Evolutionary conservation across 176 grass and related monocot genomes (phyloP).

Genomic region (sorghum (Sorghum bicolor)): Sorghum_bicolor_NCBIv3 NC_012870.2:15045001-15045500

Average conservation of each 20-base stretch:
- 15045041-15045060: conserved; percentile 82
- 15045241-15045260: conserved; percentile 26
- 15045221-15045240: conserved; percentile 7
- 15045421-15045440: conserved; percentile 83
- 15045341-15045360: conserved; percentile 97
- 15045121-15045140: conserved; percentile 25
- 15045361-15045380: conserved; percentile 97
- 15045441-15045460: conserved; percentile 55
- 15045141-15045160: conserved; percentile 96
- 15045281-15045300: conserved; percentile 84
- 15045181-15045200: conserved; percentile 96
- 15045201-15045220: conserved; percentile 57
- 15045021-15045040: conserved; percentile 96
- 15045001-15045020: conserved; percentile 84
- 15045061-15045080: conserved; percentile 20
- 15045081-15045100: neutral
- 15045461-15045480: conserved; percentile 69
- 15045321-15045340: conserved; percentile 94
- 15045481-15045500: conserved; percentile 96
- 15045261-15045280: conserved; percentile 10
- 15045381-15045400: conserved; percentile 99
- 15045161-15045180: conserved; percentile 99
- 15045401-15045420: conserved; percentile 99
- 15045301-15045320: conserved; percentile 93
- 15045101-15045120: conserved; percentile 7